Conservation (phyloP, 371 early-diverging fungal genomes). For the Chytridium lagenaria region DNA sequence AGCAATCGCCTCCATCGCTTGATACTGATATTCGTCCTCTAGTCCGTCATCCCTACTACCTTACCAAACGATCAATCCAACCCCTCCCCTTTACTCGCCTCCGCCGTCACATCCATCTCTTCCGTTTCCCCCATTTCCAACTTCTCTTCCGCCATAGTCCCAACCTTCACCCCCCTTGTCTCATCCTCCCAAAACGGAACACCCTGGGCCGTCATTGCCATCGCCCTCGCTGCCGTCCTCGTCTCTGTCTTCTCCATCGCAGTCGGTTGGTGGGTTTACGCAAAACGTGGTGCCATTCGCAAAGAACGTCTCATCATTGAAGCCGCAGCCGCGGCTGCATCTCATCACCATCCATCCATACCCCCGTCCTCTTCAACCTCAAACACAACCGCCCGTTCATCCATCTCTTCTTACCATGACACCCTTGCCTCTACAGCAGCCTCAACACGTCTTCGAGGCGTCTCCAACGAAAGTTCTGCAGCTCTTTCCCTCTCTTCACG, state of each 20-base stretch:
- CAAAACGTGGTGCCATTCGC: neutral
- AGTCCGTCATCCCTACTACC: too few relatives aligned
- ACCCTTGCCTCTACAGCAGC: too few relatives aligned
- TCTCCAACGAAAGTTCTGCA: too few relatives aligned
- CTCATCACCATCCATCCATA: neutral
- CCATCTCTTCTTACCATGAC: neutral
- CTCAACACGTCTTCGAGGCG: too few relatives aligned
- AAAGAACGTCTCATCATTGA: neutral
- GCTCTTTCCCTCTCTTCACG: too few relatives aligned
- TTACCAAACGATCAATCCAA: too few relatives aligned
- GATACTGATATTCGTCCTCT: too few relatives aligned
- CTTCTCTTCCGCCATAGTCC: neutral
- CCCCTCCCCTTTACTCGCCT: too few relatives aligned
- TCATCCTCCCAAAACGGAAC: neutral
- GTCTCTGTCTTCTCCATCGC: neutral
- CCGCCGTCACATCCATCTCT: neutral
- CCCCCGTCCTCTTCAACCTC: slow-evolving; percentile 5
- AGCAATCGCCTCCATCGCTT: too few relatives aligned
- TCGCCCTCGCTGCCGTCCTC: neutral
- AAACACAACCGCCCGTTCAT: neutral
- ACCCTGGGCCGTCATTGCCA: neutral
- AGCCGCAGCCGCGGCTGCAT: neutral
- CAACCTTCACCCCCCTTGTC: neutral
- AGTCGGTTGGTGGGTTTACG: slow-evolving; percentile 5
- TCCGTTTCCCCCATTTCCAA: neutral